Conservation (phyloP, 139 green algal species). For the Limnomonas spitsbergensis region DNA sequence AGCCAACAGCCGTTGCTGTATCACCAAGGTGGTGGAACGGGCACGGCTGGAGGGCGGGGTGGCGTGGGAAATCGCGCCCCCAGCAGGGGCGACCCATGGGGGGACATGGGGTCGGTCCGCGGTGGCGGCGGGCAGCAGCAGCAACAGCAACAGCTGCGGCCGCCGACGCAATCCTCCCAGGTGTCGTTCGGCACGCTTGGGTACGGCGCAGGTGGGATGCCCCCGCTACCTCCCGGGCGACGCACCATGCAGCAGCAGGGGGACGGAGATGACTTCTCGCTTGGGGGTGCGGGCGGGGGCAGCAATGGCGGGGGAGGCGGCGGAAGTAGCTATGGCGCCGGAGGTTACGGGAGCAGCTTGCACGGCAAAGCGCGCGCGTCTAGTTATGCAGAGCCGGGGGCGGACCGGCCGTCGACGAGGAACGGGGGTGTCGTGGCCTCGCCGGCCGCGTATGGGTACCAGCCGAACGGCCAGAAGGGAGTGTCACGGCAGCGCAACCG, state of each 20-base stretch:
- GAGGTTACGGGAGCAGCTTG: no score
- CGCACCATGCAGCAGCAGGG: background rate
- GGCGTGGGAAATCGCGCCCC: constrained; percentile 19
- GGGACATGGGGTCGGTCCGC: background rate
- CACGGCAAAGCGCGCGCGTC: no score
- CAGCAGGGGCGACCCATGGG: constrained; percentile 26
- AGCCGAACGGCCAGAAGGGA: no score
- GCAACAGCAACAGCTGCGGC: no score
- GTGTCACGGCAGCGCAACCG: no score
- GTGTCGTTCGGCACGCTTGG: background rate
- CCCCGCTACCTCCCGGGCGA: constrained; percentile 27
- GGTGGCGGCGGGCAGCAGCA: no score
- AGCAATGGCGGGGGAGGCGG: background rate
- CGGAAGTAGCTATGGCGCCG: no score
- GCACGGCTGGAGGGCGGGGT: background rate
- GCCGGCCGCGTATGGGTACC: no score
- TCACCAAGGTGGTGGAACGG: constrained; percentile 5
- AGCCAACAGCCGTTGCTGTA: constrained; percentile 37
- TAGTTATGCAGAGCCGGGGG: no score
- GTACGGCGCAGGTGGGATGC: constrained; percentile 9
- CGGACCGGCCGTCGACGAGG: no score
- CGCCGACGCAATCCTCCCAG: background rate
- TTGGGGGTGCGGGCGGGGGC: background rate
- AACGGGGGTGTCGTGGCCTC: no score
- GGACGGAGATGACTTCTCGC: background rate